Base-by-base conservation (phyloP, 805 yeast genomes). In the Lipomyces lipofer region DNA sequence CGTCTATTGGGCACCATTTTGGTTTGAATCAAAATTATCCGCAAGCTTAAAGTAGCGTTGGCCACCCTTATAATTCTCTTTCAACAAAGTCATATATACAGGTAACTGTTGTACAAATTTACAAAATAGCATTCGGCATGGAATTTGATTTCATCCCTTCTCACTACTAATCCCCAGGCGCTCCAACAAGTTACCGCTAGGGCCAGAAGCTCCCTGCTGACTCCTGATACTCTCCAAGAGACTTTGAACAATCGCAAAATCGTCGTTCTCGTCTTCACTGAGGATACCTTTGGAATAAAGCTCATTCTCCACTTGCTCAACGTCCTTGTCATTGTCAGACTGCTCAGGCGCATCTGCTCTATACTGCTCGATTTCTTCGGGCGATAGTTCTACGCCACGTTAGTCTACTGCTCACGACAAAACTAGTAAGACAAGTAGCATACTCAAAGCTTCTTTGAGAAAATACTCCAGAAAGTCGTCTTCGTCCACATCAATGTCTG, bases 401-500 rank as follows among this genome's bases (percentile, higher is more conserved):
- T 42, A 50, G 55, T 19, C n/a, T n/a, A n/a, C n/a, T n/a, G n/a
- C n/a, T n/a, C n/a, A n/a, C n/a, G n/a, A n/a, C n/a, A 38, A 17
- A 8, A 15, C 29, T 24, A 46, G 7, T 3, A 30, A 28, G 10
- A 27, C 22, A 19, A 29, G 21, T 33, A 38, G 42, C 60, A 13
- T 47, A 56, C 60, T 73, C 24, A 83, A 62, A 0, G 83, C 87
- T 28, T 82, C 78, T 51, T 75, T 75, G 10, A 81, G 69, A 64
- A 82, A 81, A 62, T 74, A 83, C 64, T 84, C 89, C 61, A 84
- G 80, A 64, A 84, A 84, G 63, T 84, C 88, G 64, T 84, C 88
- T 60, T 83, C 87, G 62, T 80, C 82, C 7, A 83, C 79, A 49
- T 73, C 78, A 15, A 74, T 65, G 9, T 70, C 70, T 47, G 73